Evolutionary conservation across 192 early-diverging fungal genomes (phyloP).

Genomic region (Thoreauomyces humboldtii): DNA sequence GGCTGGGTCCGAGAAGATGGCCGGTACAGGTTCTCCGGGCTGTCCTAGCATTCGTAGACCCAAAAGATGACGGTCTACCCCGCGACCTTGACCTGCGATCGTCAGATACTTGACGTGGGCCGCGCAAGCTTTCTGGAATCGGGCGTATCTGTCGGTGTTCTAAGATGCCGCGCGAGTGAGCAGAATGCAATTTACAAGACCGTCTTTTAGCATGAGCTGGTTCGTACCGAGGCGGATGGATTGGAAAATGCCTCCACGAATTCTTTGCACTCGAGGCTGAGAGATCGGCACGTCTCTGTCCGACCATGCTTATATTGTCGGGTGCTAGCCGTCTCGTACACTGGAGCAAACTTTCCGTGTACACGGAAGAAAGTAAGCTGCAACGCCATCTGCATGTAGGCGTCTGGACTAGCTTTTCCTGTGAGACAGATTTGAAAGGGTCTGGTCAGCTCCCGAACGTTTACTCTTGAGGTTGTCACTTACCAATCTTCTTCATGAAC

Average conservation of each 20-base stretch:
- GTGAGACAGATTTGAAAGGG: no score
- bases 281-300: slow-evolving; percentile 82
- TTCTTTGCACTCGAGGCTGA: slow-evolving; percentile 63
- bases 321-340: slow-evolving; percentile 85
- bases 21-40: slow-evolving; percentile 25
- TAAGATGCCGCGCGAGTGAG: slow-evolving; percentile 23
- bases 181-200: neutral
- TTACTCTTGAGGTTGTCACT: no score
- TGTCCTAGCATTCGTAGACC: slow-evolving; percentile 65
- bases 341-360: slow-evolving; percentile 60
- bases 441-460: no score
- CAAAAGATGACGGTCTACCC: slow-evolving; percentile 81
- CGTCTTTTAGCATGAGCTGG: no score
- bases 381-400: slow-evolving; percentile 81
- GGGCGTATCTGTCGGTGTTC: slow-evolving; percentile 51
- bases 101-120: slow-evolving; percentile 55
- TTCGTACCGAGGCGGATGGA: slow-evolving; percentile 57
- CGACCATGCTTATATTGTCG: slow-evolving; percentile 78
- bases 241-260: slow-evolving; percentile 71
- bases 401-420: slow-evolving; percentile 71
- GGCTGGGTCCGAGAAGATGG: slow-evolving; percentile 61
- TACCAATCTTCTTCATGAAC: slow-evolving; percentile 74
- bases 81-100: slow-evolving; percentile 61
- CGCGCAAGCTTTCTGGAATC: slow-evolving; percentile 60
- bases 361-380: slow-evolving; percentile 82